Evolutionary conservation across 305 asterid genomes (phyloP).

Genomic region (Petunia hybrid): DNA sequence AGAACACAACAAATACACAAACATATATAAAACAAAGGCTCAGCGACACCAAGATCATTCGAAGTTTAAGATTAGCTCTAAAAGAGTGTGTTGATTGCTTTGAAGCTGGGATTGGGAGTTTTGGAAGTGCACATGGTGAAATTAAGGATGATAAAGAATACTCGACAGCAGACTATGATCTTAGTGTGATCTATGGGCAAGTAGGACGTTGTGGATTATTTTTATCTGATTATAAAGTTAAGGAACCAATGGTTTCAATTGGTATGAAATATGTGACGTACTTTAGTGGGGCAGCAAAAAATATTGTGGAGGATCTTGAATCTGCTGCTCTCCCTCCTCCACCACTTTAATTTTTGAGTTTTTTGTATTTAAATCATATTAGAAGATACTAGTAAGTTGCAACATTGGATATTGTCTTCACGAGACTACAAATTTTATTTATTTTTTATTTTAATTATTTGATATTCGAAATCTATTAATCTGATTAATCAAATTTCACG

Average conservation of each 20-base stretch:
- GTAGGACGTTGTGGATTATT: neutral
- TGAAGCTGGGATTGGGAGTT: neutral
- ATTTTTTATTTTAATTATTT: too few species aligned
- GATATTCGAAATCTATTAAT: too few species aligned
- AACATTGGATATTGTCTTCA: too few species aligned
- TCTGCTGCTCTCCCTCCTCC: neutral
- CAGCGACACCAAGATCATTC: neutral
- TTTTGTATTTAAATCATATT: too few species aligned
- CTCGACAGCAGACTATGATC: neutral
- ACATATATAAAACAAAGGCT: neutral
- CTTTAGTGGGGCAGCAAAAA: neutral
- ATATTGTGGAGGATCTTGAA: neutral
- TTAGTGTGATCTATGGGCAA: neutral
- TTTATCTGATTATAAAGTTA: neutral
- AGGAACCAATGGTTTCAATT: neutral
- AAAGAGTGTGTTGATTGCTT: neutral
- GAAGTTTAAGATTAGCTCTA: neutral
- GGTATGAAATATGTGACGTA: neutral
- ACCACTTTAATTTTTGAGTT: neutral
- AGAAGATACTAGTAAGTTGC: too few species aligned
- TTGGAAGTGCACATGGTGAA: neutral
- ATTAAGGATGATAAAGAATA: neutral
- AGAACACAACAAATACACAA: neutral
- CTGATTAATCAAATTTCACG: too few species aligned
- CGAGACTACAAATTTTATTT: too few species aligned